Evolutionary conservation across 2,329 filamentous ascomycete species (phyloP).

Genomic region (Acrocalymma vagum): DNA sequence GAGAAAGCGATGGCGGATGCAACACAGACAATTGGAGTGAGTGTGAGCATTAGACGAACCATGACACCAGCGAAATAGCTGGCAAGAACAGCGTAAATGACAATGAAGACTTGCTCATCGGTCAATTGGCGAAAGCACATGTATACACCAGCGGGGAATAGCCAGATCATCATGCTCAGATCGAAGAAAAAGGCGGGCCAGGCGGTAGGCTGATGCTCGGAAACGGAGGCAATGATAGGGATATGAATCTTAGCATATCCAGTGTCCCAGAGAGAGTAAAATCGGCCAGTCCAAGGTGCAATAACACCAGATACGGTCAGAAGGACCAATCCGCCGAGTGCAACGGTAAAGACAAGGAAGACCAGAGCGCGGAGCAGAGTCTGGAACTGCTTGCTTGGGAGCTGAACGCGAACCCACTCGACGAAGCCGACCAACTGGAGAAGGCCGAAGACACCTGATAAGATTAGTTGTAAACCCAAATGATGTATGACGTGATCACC

Average conservation of each 20-base stretch:
- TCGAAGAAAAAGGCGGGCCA: conserved; percentile 99
- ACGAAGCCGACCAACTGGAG: conserved; percentile 93
- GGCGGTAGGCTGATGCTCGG: conserved; percentile 97
- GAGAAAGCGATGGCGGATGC: conserved; percentile 90
- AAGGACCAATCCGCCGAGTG: conserved; percentile 78
- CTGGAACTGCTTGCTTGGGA: conserved; percentile 93
- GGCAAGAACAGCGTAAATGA: conserved; percentile 95
- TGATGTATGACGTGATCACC: conserved; percentile 36
- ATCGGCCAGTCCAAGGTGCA: conserved; percentile 96
- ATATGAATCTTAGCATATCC: conserved; percentile 99
- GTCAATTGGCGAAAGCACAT: conserved; percentile 93
- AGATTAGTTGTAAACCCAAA: conserved; percentile 30
- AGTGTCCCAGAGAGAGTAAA: conserved; percentile 99
- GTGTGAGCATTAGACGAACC: conserved; percentile 97
- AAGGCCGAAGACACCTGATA: conserved; percentile 87
- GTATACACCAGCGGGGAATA: conserved; percentile 98
- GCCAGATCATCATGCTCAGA: conserved; percentile 97
- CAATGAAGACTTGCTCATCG: conserved; percentile 97
- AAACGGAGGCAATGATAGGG: conserved; percentile 99
- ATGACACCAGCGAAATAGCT: conserved; percentile 99
- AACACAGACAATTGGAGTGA: conserved; percentile 96
- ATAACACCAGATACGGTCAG: conserved; percentile 88
- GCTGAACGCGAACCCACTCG: conserved; percentile 86
- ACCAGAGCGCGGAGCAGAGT: conserved; percentile 83
- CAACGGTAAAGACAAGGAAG: conserved; percentile 75